phyloP scores from a whole-genome alignment of 2,329 filamentous ascomycete genomes.

The Cordyceps fumosorosea region DNA sequence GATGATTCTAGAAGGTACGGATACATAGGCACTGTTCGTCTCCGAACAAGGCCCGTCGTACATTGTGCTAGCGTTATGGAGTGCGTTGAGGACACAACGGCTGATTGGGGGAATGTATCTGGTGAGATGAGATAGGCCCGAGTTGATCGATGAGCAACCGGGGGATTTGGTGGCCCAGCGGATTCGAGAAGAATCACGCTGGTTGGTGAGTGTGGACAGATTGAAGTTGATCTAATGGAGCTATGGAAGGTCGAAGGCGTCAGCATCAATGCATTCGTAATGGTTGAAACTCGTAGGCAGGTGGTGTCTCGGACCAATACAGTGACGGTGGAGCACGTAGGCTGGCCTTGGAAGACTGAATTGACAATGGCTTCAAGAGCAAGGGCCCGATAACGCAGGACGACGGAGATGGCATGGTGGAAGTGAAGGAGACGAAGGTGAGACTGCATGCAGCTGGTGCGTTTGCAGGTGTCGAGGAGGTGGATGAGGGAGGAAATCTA shows the following conservation, averaged over 20 bases:
- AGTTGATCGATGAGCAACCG: neutral
- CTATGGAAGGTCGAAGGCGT: too few relatives aligned
- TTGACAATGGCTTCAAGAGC: neutral
- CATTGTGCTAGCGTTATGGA: neutral
- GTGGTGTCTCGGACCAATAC: neutral
- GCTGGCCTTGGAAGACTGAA: neutral
- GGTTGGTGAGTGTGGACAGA: too few relatives aligned
- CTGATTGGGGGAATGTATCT: neutral
- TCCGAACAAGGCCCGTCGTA: neutral
- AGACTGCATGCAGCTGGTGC: neutral
- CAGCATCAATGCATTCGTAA: neutral
- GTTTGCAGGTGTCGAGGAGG: neutral
- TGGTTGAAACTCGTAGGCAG: neutral
- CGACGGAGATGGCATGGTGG: neutral
- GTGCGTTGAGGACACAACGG: neutral
- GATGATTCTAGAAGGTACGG: too few relatives aligned
- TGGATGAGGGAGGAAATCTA: neutral
- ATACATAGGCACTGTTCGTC: neutral
- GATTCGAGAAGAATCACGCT: neutral
- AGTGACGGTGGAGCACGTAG: neutral
- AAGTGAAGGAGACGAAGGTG: neutral
- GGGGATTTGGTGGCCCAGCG: neutral
- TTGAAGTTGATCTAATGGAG: too few relatives aligned
- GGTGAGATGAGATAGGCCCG: neutral
- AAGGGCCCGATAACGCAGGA: too few relatives aligned